Percentiles rank a stretch among this genome's conserved stretches.
Conservation (phyloP, 306 rosid genomes). For the Vigna reflexopilosa region DNA sequence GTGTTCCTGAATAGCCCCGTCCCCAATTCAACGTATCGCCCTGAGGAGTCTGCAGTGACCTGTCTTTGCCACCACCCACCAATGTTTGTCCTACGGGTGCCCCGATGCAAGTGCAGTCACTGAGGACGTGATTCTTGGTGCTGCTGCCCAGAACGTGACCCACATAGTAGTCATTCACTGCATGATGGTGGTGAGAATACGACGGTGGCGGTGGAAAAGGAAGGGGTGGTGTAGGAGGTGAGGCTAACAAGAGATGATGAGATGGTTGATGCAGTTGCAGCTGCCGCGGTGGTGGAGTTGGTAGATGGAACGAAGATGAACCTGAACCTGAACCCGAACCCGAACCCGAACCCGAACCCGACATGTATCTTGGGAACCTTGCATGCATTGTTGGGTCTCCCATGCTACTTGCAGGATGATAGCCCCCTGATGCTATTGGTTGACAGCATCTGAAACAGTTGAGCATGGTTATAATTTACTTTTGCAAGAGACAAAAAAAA, state of each 20-base stretch:
- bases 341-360: conserved; percentile 56
- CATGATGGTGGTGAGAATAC: conserved; percentile 46
- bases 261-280: conserved; percentile 28
- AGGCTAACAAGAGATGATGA: conserved; percentile 47
- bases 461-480: background rate
- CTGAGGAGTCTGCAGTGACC: conserved; percentile 45
- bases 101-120: conserved; percentile 67
- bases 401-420: conserved; percentile 52
- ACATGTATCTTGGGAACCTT: conserved; percentile 74
- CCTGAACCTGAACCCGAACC: conserved; percentile 51
- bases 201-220: conserved; percentile 43
- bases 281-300: conserved; percentile 31
- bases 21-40: conserved; percentile 60
- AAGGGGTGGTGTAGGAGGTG: conserved; percentile 45
- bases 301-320: conserved; percentile 59
- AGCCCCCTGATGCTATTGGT: conserved; percentile 60
- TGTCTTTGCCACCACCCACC: conserved; percentile 46
- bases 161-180: conserved; percentile 64
- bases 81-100: conserved; percentile 74
- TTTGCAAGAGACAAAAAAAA: background rate
- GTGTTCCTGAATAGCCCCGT: conserved; percentile 53
- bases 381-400: conserved; percentile 67
- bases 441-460: conserved; percentile 68
- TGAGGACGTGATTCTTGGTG: background rate
- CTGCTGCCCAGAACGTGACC: conserved; percentile 63